Conservation (phyloP, 1,284 basidiomycete genomes). For the Boletus albobrunnescens region DNA sequence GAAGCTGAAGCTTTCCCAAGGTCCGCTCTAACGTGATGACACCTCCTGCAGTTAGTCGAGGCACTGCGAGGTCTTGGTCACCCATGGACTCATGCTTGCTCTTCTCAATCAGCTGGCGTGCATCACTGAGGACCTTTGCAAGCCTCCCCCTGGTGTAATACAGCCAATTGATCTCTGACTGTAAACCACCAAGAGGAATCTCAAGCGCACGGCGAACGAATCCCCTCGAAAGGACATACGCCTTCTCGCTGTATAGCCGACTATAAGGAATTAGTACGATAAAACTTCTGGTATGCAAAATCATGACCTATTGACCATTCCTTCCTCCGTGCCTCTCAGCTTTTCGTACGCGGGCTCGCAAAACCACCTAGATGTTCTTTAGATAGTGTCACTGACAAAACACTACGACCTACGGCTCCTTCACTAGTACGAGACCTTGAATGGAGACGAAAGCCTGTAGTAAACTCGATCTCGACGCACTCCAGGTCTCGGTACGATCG, state of each 20-base stretch:
- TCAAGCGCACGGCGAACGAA: constrained; percentile 86
- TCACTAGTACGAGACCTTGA: constrained; percentile 88
- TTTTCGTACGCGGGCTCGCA: constrained; percentile 92
- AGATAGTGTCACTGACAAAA: constrained; percentile 3
- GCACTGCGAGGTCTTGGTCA: constrained; percentile 62
- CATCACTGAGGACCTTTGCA: constrained; percentile 63
- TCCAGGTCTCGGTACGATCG: constrained; percentile 85
- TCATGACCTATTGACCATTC: constrained; percentile 71
- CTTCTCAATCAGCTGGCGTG: constrained; percentile 63
- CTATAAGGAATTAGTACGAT: constrained; percentile 35
- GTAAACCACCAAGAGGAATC: constrained; percentile 67
- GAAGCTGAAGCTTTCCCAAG: constrained; percentile 49
- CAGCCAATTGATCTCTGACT: constrained; percentile 70
- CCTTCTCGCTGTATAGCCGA: constrained; percentile 86
- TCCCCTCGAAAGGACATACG: constrained; percentile 84
- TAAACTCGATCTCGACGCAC: constrained; percentile 72
- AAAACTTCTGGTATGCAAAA: constrained; percentile 1
- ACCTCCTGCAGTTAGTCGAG: constrained; percentile 74
- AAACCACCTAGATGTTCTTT: constrained; percentile 59
- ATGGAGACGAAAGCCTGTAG: constrained; percentile 93
- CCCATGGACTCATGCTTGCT: constrained; percentile 44
- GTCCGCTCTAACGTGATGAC: constrained; percentile 77
- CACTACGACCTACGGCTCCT: constrained; percentile 67
- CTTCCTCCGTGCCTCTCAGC: constrained; percentile 83
- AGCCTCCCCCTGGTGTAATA: constrained; percentile 69